phyloP scores from a whole-genome alignment of 2,329 filamentous ascomycete genomes.

The Colletotrichum tanaceti region DNA sequence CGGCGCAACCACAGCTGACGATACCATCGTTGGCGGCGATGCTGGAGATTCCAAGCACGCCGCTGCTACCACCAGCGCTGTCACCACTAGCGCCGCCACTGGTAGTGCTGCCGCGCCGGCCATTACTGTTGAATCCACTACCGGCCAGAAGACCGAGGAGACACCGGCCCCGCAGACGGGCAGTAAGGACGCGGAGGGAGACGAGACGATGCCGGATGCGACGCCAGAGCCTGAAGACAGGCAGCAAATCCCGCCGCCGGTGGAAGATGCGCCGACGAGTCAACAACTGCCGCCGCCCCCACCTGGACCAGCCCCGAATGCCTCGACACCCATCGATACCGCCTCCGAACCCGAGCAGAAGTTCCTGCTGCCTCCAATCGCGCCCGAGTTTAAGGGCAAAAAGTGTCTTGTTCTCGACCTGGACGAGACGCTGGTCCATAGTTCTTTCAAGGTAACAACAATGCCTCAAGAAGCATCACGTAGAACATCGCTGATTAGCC shows the following conservation, averaged over 20 bases:
- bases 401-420: conserved; percentile 97
- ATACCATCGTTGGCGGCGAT: conserved; percentile 56
- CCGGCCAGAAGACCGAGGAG: conserved; percentile 43
- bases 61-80: conserved; percentile 27
- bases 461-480: conserved; percentile 14
- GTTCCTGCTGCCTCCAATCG: conserved; percentile 84
- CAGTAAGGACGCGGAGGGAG: conserved; percentile 65
- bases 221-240: conserved; percentile 63
- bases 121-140: conserved; percentile 43
- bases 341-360: conserved; percentile 60
- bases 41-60: conserved; percentile 62
- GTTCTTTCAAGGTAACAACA: conserved; percentile 90
- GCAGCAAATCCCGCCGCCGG: conserved; percentile 53
- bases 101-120: conserved; percentile 60
- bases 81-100: background rate
- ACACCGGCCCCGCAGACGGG: conserved; percentile 38
- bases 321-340: conserved; percentile 28
- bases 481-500: conserved; percentile 30
- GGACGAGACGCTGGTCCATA: conserved; percentile 97
- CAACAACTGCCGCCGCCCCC: conserved; percentile 59
- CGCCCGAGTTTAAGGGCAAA: conserved; percentile 82
- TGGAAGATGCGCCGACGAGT: conserved; percentile 52
- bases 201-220: conserved; percentile 75
- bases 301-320: conserved; percentile 55
- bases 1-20: conserved; percentile 60